These are phyloP conservation scores for Auriculariales sp. DNA, from an alignment of 768 basidiomycete genomes.

Conservation along the genomic window DNA sequence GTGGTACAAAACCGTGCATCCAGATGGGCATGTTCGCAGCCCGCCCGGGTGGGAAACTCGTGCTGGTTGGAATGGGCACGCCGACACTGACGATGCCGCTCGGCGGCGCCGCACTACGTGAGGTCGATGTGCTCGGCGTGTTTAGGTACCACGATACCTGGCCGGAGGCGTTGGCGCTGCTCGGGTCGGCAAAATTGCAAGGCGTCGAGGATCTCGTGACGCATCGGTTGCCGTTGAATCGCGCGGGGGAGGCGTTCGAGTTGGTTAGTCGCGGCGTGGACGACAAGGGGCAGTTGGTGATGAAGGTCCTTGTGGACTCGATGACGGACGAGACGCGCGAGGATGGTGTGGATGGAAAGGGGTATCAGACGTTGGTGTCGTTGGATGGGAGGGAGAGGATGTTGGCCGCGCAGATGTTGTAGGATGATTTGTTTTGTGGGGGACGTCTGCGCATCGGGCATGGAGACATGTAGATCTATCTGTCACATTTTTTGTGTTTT, in stretches of 20 bases:
- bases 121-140: slow-evolving; percentile 85
- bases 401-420: too few species aligned
- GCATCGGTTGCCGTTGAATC: slow-evolving; percentile 53
- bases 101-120: slow-evolving; percentile 66
- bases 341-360: too few species aligned
- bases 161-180: slow-evolving; percentile 65
- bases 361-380: too few species aligned
- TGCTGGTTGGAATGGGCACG: slow-evolving; percentile 94
- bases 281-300: slow-evolving; percentile 63
- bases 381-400: too few species aligned
- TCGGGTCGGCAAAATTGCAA: slow-evolving; percentile 51
- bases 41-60: slow-evolving; percentile 72
- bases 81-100: slow-evolving; percentile 75
- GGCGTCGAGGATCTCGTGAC: slow-evolving; percentile 66
- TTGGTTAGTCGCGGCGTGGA: slow-evolving; percentile 65
- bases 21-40: slow-evolving; percentile 84
- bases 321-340: too few species aligned
- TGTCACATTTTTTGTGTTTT: too few species aligned
- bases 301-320: slow-evolving; percentile 73
- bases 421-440: too few species aligned
- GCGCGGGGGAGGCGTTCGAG: slow-evolving; percentile 67
- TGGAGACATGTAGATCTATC: too few species aligned
- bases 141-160: slow-evolving; percentile 90
- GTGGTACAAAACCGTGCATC: slow-evolving; percentile 83
- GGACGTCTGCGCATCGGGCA: too few species aligned